phyloP scores from a whole-genome alignment of 208 protist genomes.

The Acanthamoeba sp. region DNA sequence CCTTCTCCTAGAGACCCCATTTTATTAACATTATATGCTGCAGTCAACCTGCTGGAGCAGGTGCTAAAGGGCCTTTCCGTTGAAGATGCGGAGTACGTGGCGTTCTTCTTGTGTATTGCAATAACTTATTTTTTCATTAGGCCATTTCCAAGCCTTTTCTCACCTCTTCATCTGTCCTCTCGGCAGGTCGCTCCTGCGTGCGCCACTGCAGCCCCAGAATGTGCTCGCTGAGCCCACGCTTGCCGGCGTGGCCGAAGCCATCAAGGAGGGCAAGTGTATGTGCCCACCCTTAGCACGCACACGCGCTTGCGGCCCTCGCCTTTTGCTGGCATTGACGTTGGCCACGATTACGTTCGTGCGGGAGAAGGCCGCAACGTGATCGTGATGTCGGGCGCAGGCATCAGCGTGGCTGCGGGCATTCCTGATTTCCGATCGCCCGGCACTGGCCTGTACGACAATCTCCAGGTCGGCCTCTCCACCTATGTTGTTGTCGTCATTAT shows the following conservation, averaged over 20 bases:
- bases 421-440: conserved; percentile 91
- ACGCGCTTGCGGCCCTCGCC: too few species aligned
- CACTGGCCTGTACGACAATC: conserved; percentile 94
- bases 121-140: too few species aligned
- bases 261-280: conserved; percentile 49
- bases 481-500: not conserved
- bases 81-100: not conserved
- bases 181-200: not conserved
- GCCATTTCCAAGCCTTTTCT: too few species aligned
- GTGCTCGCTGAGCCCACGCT: conserved; percentile 71
- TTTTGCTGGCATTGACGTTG: too few species aligned
- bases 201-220: not conserved
- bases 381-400: conserved; percentile 91
- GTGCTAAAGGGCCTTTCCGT: not conserved
- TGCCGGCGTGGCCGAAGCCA: conserved; percentile 46
- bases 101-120: too few species aligned
- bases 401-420: conserved; percentile 83
- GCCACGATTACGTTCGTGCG: not conserved
- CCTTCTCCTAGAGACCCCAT: not conserved
- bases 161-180: too few species aligned
- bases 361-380: conserved; percentile 5
- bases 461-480: conserved; percentile 71
- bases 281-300: not conserved
- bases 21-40: not conserved
- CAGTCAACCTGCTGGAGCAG: not conserved